Base-by-base conservation (phyloP, 345 rosid species). In the Brassica carinata region DNA sequence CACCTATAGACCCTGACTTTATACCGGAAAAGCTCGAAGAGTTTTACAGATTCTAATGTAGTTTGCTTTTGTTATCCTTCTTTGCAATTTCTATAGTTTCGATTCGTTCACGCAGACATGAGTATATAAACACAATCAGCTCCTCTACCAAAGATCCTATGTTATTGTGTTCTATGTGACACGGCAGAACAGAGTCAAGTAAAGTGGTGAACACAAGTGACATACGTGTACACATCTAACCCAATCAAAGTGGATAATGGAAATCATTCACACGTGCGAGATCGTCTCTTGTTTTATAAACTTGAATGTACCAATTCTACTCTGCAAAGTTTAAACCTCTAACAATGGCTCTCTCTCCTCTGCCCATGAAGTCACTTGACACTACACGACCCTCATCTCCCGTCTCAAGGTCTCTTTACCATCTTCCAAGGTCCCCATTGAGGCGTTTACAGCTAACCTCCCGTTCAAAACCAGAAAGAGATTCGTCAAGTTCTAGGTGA, bases 1-100 rank as follows among this genome's bases (percentile, higher is more conserved):
- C 88, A 7, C 63, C 78, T 0, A 0, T 18, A 71, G 97, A 93
- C 71, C 79, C 71, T 0, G 94, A 94, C 78, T 91, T 85, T 66
- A 83, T 53, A 65, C 82, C 86, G 0, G 86, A 78, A 19, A 75
- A 72, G 19, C 34, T 77, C 2, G 83, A 74, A 64, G 85, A 81
- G 57, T 71, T 23, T 67, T 57, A 76, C 74, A 77, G 67, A 67
- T 72, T 81, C 57, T 55, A 17, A 55, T 9, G 0, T 59, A 64
- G 73, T 65, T 29, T 51, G 59, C 75, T 71, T 17, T 51, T 15
- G 19, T 33, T 45, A 45, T 43, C 9, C 9, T 36, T 9, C 43
- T 36, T 36, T 31, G 33, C 18, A 0, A 3, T 30, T 69, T 43
- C 51, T 5, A 18, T 62, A 64, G 5, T 62, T 61, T 43, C 0